Evolutionary conservation across 768 basidiomycete species (phyloP).

Genomic region (Lentinula detonsa): DNA sequence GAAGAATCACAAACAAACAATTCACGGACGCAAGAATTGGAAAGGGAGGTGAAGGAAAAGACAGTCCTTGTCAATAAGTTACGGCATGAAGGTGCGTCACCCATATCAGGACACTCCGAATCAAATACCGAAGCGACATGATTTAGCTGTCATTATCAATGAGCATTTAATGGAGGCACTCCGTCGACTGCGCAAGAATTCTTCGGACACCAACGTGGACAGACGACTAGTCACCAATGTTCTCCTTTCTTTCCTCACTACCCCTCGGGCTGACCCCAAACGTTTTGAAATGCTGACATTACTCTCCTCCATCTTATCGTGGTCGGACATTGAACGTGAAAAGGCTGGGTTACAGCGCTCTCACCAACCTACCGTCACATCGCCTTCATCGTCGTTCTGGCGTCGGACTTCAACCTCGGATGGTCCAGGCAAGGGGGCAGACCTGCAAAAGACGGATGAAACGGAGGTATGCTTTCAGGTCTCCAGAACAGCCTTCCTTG

Average conservation of each 20-base stretch:
- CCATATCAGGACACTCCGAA: neutral
- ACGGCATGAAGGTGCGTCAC: conserved; percentile 78
- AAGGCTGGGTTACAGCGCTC: conserved; percentile 80
- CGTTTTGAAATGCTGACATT: conserved; percentile 95
- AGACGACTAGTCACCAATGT: conserved; percentile 92
- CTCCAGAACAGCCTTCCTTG: neutral
- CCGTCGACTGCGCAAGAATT: conserved; percentile 83
- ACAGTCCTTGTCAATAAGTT: conserved; percentile 91
- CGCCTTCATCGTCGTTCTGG: conserved; percentile 34
- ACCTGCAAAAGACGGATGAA: conserved; percentile 76
- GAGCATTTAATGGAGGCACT: conserved; percentile 97
- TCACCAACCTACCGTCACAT: neutral
- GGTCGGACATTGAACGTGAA: conserved; percentile 88
- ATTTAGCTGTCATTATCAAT: conserved; percentile 87
- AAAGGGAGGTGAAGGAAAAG: conserved; percentile 95
- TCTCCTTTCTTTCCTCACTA: conserved; percentile 82
- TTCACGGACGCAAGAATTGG: conserved; percentile 62
- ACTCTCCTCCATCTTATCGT: conserved; percentile 84
- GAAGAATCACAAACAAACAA: conserved; percentile 67
- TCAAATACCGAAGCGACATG: conserved; percentile 4
- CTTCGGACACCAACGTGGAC: conserved; percentile 90
- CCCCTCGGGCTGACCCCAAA: conserved; percentile 88
- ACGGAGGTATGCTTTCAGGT: conserved; percentile 56
- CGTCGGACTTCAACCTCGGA: conserved; percentile 28
- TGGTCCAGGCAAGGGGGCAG: conserved; percentile 35